phyloP scores from a whole-genome alignment of 352 stramenopile species.

The Pythium pyrilobum region DNA sequence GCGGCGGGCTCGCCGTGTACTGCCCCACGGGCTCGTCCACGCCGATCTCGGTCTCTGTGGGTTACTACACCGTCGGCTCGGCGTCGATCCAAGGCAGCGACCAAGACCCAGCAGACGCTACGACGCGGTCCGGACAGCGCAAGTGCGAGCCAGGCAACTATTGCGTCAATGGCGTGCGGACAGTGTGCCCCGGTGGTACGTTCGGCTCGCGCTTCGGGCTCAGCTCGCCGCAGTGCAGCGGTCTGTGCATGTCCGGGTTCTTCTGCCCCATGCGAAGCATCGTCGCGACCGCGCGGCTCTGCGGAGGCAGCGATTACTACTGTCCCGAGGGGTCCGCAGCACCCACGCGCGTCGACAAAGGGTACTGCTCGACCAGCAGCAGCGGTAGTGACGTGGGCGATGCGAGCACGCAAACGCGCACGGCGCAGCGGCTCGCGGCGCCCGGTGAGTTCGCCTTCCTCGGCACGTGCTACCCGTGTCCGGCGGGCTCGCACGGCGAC shows the following conservation, averaged over 20 bases:
- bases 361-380: constrained; percentile 24
- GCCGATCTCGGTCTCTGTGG: constrained; percentile 28
- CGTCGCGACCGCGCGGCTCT: constrained; percentile 9
- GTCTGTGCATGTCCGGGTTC: constrained; percentile 29
- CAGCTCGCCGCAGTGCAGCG: constrained; percentile 25
- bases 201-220: constrained; percentile 31
- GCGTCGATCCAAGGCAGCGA: constrained; percentile 4
- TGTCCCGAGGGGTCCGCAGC: constrained; percentile 26
- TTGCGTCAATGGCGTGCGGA: constrained; percentile 29
- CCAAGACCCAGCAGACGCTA: constrained; percentile 9
- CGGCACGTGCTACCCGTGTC: constrained; percentile 58
- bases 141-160: constrained; percentile 48
- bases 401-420: constrained; percentile 21
- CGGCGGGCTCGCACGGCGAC: constrained; percentile 50
- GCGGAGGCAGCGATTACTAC: constrained; percentile 23
- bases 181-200: constrained; percentile 36
- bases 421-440: constrained; percentile 24
- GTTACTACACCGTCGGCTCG: constrained; percentile 42
- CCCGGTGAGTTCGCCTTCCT: constrained; percentile 55
- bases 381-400: neutral
- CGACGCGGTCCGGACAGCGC: constrained; percentile 30
- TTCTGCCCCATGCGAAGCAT: constrained; percentile 34
- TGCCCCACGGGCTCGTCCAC: constrained; percentile 39
- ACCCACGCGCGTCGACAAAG: constrained; percentile 12
- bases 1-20: constrained; percentile 31